phyloP scores from a whole-genome alignment of 2,329 filamentous ascomycete genomes.

The Diaporthe sp. region DNA sequence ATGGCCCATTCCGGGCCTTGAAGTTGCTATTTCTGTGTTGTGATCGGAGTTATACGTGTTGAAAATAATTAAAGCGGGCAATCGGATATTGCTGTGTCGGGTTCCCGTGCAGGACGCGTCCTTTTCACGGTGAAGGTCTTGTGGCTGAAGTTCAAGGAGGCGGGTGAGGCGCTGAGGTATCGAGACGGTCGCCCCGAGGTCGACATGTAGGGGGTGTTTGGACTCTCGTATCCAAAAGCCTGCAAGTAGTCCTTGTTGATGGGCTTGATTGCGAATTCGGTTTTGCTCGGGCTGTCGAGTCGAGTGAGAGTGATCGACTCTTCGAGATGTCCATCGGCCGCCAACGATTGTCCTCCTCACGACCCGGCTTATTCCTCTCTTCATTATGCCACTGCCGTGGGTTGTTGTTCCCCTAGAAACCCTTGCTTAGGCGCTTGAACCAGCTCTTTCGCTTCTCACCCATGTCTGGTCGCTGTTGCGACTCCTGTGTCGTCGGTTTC shows the following conservation, averaged over 20 bases:
- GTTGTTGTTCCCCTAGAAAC: slow-evolving; percentile 46
- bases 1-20: neutral
- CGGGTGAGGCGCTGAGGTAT: neutral
- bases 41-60: neutral
- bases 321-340: neutral
- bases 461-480: slow-evolving; percentile 46
- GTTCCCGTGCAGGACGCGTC: neutral
- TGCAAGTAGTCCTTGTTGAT: neutral
- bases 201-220: too few species aligned
- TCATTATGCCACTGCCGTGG: neutral
- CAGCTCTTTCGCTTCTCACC: slow-evolving; percentile 89
- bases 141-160: neutral
- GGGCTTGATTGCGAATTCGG: too few species aligned
- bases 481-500: slow-evolving; percentile 42
- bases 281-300: neutral
- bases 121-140: neutral
- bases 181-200: neutral
- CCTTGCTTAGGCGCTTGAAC: slow-evolving; percentile 85
- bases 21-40: neutral
- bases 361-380: neutral
- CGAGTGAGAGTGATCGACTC: neutral
- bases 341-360: neutral
- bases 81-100: neutral
- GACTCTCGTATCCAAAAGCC: slow-evolving; percentile 13
- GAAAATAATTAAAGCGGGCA: neutral